Conservation (phyloP, 2,329 filamentous ascomycete species). For the Claviceps capensis region DNA sequence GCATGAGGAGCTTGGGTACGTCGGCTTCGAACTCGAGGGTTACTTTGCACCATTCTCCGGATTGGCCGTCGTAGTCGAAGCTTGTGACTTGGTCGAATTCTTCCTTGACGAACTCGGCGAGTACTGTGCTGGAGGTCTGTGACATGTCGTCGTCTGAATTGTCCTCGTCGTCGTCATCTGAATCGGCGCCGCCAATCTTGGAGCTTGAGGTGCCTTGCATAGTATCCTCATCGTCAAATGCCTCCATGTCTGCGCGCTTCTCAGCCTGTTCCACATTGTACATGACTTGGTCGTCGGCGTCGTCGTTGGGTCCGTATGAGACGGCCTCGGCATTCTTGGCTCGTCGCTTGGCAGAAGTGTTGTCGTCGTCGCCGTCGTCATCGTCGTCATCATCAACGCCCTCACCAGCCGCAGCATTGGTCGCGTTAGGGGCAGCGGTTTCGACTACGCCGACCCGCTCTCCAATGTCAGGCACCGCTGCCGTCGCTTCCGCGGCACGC, state of each 20-base stretch:
- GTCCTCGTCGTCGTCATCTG: constrained; percentile 18
- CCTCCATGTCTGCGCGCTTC: constrained; percentile 32
- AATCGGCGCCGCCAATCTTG: constrained; percentile 21
- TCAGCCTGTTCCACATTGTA: constrained; percentile 47
- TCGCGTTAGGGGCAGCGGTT: constrained; percentile 25
- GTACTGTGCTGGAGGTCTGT: constrained; percentile 28
- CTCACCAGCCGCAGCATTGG: constrained; percentile 19
- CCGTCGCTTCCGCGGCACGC: constrained; percentile 49
- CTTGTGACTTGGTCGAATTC: constrained; percentile 52
- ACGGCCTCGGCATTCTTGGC: constrained; percentile 69
- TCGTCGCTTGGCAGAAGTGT: constrained; percentile 57
- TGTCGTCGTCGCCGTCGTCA: constrained; percentile 67
- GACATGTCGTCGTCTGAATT: constrained; percentile 25
- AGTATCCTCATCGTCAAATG: constrained; percentile 38
- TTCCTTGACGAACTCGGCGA: constrained; percentile 51
- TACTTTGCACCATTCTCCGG: constrained; percentile 64
- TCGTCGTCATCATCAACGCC: constrained; percentile 38
- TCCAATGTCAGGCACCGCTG: constrained; percentile 63
- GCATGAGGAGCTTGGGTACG: constrained; percentile 83
- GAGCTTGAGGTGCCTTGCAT: constrained; percentile 19
- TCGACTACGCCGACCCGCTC: constrained; percentile 39
- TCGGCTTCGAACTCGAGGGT: constrained; percentile 69
- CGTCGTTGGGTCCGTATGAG: constrained; percentile 85
- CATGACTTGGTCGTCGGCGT: constrained; percentile 71
- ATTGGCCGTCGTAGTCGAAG: constrained; percentile 67